Evolutionary conservation across 176 grass and related monocot genomes (phyloP).

Genomic region (Microstegium vimineum): DNA sequence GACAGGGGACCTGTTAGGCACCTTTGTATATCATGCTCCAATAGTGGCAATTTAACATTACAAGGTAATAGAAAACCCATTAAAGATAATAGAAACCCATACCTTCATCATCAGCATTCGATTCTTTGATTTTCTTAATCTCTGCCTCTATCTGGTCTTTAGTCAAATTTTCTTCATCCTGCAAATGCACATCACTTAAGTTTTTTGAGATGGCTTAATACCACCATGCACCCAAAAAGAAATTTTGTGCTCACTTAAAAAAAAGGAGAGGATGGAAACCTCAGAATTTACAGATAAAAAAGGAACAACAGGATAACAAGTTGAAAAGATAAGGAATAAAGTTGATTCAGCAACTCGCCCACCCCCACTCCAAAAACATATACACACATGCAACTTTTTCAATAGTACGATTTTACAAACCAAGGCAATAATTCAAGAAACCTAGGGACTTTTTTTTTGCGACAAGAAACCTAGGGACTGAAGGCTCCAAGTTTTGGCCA

Average conservation of each 20-base stretch:
- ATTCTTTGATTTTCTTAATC: conserved; percentile 89
- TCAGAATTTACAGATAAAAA: background rate
- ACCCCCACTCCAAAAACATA: background rate
- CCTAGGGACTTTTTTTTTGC: background rate
- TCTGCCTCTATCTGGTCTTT: conserved; percentile 97
- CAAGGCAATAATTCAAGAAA: background rate
- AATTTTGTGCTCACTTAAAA: background rate
- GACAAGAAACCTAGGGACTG: background rate
- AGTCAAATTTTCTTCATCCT: conserved; percentile 93
- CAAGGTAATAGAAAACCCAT: background rate
- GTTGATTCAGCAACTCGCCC: background rate
- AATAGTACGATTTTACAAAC: background rate
- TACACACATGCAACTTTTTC: background rate
- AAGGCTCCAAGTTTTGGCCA: background rate
- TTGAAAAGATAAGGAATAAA: background rate
- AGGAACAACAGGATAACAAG: background rate
- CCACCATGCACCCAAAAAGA: background rate
- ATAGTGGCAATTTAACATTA: conserved; percentile 5
- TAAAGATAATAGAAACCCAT: background rate
- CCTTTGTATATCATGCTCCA: background rate
- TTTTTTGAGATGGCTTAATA: background rate
- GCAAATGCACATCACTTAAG: conserved; percentile 11
- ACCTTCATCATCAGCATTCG: conserved; percentile 98
- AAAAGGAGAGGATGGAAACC: background rate
- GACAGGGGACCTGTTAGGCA: background rate